Evolutionary conservation across 306 rosid genomes (phyloP).

Genomic region (Lotus japonicus): DNA sequence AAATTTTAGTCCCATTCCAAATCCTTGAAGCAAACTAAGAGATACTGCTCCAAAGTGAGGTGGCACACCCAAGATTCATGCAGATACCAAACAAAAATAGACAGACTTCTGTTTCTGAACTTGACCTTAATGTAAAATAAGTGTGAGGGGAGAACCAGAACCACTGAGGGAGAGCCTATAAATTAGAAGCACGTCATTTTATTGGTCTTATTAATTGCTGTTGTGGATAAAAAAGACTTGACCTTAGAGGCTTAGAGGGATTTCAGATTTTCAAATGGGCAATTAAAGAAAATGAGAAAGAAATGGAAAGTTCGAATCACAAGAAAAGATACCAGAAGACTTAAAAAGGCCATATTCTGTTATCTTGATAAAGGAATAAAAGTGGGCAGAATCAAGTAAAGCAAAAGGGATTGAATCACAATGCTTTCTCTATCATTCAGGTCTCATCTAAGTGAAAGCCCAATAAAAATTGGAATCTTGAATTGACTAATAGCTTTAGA

Average conservation of each 20-base stretch:
- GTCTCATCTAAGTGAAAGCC: not conserved
- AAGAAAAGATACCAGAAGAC: not conserved
- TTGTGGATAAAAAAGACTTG: not conserved
- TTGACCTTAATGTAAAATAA: not conserved
- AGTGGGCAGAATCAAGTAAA: not conserved
- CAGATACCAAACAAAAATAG: not conserved
- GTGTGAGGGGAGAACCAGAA: not conserved
- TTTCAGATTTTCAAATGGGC: conserved; percentile 1
- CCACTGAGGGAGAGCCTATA: not conserved
- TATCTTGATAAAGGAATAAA: not conserved
- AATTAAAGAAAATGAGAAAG: not conserved
- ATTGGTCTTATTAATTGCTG: not conserved
- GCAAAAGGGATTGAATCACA: not conserved
- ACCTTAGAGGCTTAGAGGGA: not conserved
- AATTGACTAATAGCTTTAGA: not conserved
- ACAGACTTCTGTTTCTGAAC: not conserved
- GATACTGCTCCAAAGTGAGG: not conserved
- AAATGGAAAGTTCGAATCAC: not conserved
- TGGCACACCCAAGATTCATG: not conserved
- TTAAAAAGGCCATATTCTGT: not conserved
- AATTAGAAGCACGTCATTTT: not conserved
- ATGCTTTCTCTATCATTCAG: not conserved
- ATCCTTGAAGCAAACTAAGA: not conserved
- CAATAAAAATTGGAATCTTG: not conserved
- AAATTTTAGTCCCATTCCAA: not conserved